Evolutionary conservation across 2,329 filamentous ascomycete genomes (phyloP).

Genomic region (Apiospora kogelbergensis): DNA sequence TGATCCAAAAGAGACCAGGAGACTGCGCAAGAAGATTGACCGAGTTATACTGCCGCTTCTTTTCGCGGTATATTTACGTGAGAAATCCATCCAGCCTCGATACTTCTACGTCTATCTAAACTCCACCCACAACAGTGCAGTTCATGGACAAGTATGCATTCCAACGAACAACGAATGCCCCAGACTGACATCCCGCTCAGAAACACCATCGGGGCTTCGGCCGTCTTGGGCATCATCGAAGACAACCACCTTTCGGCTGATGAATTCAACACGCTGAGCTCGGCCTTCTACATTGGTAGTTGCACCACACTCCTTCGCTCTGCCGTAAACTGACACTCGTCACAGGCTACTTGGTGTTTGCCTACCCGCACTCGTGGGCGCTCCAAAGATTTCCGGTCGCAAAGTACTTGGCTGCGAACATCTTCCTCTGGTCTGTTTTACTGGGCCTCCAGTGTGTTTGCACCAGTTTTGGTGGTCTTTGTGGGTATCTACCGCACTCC

Average conservation of each 20-base stretch:
- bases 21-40: conserved; percentile 12
- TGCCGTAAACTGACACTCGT: not conserved
- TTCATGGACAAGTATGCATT: conserved; percentile 11
- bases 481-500: not conserved
- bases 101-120: not conserved
- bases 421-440: conserved; percentile 10
- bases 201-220: conserved; percentile 10
- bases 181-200: not conserved
- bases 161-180: not conserved
- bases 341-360: conserved; percentile 12
- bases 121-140: not conserved
- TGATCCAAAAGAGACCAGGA: not conserved
- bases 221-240: conserved; percentile 11
- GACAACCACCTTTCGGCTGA: conserved; percentile 14
- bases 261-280: conserved; percentile 12
- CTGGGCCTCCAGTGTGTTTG: conserved; percentile 13
- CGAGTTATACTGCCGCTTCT: conserved; percentile 10
- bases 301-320: not conserved
- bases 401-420: conserved; percentile 12
- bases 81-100: not conserved
- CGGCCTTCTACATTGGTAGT: conserved; percentile 13
- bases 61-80: conserved; percentile 10
- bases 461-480: conserved; percentile 9
- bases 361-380: conserved; percentile 12
- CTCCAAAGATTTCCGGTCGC: conserved; percentile 12